Evolutionary conservation across 495 filamentous ascomycete species (phyloP).

Genomic region (Amorphotheca resinae): DNA sequence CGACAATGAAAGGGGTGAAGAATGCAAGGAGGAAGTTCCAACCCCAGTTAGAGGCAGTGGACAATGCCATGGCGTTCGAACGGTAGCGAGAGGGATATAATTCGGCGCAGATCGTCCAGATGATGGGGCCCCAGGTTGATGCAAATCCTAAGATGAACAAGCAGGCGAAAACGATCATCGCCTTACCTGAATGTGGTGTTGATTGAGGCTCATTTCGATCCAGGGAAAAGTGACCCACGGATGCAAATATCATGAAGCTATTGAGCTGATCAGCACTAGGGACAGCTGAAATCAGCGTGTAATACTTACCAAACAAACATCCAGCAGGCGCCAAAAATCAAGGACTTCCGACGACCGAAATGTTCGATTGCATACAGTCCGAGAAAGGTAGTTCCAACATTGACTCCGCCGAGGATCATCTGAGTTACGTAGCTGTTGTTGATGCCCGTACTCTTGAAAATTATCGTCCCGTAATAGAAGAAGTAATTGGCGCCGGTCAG

Average conservation of each 20-base stretch:
- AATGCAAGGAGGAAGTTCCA: slow-evolving; percentile 65
- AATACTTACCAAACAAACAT: slow-evolving; percentile 40
- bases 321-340: slow-evolving; percentile 53
- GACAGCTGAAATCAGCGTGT: not conserved
- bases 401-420: slow-evolving; percentile 40
- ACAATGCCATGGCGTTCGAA: slow-evolving; percentile 23
- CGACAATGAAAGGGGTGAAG: slow-evolving; percentile 65
- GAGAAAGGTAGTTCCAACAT: slow-evolving; percentile 51
- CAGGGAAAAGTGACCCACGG: slow-evolving; percentile 43
- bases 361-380: slow-evolving; percentile 59
- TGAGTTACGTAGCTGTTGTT: slow-evolving; percentile 51
- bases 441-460: slow-evolving; percentile 51
- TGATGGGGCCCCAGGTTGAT: slow-evolving; percentile 73
- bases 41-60: slow-evolving; percentile 31
- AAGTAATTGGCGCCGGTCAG: slow-evolving; percentile 41
- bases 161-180: slow-evolving; percentile 70
- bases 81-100: slow-evolving; percentile 25
- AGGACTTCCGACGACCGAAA: slow-evolving; percentile 50
- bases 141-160: slow-evolving; percentile 53
- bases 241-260: slow-evolving; percentile 57
- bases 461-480: slow-evolving; percentile 38
- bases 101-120: slow-evolving; percentile 70
- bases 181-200: slow-evolving; percentile 43
- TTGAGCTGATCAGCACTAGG: not conserved
- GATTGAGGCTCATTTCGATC: slow-evolving; percentile 35